Conservation (phyloP, 2,329 filamentous ascomycete genomes). For the Microsporum canis region DNA sequence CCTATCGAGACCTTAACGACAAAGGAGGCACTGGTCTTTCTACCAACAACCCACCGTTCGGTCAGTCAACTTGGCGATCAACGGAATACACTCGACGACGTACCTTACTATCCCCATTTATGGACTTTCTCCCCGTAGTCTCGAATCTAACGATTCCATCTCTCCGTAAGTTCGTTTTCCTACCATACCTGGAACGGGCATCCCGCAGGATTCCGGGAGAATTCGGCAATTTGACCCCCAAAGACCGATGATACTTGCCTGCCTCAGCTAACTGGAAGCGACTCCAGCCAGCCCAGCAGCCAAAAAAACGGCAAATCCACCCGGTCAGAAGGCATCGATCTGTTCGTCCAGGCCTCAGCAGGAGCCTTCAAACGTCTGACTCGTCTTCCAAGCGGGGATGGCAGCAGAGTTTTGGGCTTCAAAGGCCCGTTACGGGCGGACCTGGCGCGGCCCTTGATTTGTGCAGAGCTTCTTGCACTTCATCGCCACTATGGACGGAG, state of each 20-base stretch:
- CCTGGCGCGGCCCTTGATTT: conserved; percentile 3
- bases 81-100: not conserved
- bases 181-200: not conserved
- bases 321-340: not conserved
- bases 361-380: too few relatives aligned
- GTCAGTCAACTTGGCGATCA: not conserved
- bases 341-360: not conserved
- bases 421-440: conserved; percentile 5
- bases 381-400: not conserved
- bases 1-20: not conserved
- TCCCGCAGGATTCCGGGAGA: not conserved
- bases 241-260: not conserved
- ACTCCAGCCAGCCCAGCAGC: not conserved
- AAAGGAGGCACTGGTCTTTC: not conserved
- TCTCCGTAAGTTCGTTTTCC: not conserved
- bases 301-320: not conserved
- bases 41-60: not conserved
- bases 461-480: not conserved
- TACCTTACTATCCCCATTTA: not conserved
- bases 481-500: not conserved
- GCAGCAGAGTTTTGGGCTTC: not conserved
- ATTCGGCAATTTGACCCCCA: not conserved
- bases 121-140: not conserved
- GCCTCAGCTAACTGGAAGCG: not conserved
- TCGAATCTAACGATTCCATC: not conserved